Conservation (phyloP, 768 basidiomycete species). For the Panus rudis region DNA sequence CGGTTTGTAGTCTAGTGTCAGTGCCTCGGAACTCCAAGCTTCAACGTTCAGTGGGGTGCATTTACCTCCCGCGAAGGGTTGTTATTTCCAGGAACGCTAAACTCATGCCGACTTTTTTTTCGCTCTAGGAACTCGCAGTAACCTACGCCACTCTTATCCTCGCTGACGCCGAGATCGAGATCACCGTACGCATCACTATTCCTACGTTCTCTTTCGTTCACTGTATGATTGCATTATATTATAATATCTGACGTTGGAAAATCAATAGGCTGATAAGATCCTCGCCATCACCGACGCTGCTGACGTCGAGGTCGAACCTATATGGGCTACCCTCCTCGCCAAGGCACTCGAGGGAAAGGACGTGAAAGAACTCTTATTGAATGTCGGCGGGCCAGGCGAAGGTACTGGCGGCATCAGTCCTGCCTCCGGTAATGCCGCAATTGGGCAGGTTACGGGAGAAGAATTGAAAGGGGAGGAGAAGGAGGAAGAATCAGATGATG, state of each 20-base stretch:
- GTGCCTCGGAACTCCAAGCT: too few species aligned
- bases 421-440: constrained; percentile 52
- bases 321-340: constrained; percentile 96
- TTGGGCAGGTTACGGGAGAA: constrained; percentile 64
- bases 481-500: constrained; percentile 89
- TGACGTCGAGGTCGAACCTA: constrained; percentile 81
- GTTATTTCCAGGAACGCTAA: too few species aligned
- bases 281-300: constrained; percentile 78
- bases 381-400: constrained; percentile 91
- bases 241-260: constrained; percentile 1
- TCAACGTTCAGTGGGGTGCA: too few species aligned
- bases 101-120: not conserved
- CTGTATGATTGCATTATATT: not conserved
- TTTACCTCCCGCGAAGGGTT: too few species aligned
- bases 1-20: too few species aligned
- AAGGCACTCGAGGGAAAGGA: constrained; percentile 98
- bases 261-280: constrained; percentile 83
- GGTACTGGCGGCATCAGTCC: constrained; percentile 56
- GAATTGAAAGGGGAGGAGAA: constrained; percentile 84
- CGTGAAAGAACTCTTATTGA: constrained; percentile 90
- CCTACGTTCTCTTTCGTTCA: constrained; percentile 31
- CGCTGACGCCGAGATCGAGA: constrained; percentile 95
- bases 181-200: constrained; percentile 75
- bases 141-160: constrained; percentile 98
- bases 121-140: constrained; percentile 77